Evolutionary conservation across 176 grass and related monocot genomes (phyloP), one percentile per base, ranked within the genome.

Genomic region (Musa itinerans): DNA sequence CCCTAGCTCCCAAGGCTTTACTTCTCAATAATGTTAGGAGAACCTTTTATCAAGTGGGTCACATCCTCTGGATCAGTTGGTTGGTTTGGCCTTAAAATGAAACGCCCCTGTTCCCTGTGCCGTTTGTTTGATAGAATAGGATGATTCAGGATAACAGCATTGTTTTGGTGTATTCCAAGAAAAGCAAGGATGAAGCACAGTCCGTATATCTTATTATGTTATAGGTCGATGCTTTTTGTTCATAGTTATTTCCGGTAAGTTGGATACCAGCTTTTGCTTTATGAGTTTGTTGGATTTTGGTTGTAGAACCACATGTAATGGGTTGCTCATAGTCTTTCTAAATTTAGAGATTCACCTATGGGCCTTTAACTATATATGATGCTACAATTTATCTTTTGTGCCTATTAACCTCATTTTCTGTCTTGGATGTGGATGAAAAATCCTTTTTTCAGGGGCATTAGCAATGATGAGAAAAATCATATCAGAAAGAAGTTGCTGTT

Each of bases 391-490:
- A 50, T 17, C 19, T 70, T 9, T 70, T 70, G 7, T 43, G 34
- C 43, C 48, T 70, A 51, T 70, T 50, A 20, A 70, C 9, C 14
- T 43, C 12, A 4, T 16, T 66, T 53, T 11, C 26, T 53, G 16
- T 51, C 3, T 52, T 0, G 9, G 53, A 1, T 53, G 20, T 54
- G 4, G 55, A 10, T 53, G 20, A 8, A 8, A 29, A 74, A 23
- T 9, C 5, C 52, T 73, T 75, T 64, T 84, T 81, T 80, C 85
- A 99, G 95, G 80, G 95, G 86, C 74, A 99, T 99, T 82, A 91
- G 84, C 83, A 94, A 89, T 19, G 95, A 99, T 80, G 95, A 99
- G 77, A 99, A 99, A 84, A 84, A 78, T 54, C 90, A 99, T 77
- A 88, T 99, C 54, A 78, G 95, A 53, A 94, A 91, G 75, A 99